Conservation (phyloP, 2,329 filamentous ascomycete genomes). For the Volutella citrinella region DNA sequence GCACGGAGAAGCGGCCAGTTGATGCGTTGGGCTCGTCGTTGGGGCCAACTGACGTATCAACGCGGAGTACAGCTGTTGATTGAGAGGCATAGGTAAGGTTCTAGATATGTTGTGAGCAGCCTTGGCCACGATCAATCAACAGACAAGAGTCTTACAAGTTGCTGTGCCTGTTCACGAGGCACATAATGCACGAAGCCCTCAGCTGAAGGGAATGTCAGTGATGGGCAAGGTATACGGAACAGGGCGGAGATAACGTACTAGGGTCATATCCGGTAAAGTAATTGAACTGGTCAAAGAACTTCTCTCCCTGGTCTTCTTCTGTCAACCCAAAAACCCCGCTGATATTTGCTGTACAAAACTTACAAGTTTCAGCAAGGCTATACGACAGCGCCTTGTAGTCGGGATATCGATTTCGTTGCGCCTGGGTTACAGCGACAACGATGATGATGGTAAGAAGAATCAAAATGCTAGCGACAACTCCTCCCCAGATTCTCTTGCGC, state of each 20-base stretch:
- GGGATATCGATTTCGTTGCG: constrained; percentile 43
- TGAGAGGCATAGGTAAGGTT: constrained; percentile 62
- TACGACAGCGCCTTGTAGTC: constrained; percentile 47
- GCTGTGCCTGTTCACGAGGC: constrained; percentile 36
- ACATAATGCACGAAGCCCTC: constrained; percentile 54
- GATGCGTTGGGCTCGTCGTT: constrained; percentile 46
- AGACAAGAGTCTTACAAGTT: constrained; percentile 34
- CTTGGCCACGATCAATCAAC: not conserved
- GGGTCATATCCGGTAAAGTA: constrained; percentile 52
- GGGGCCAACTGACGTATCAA: constrained; percentile 57
- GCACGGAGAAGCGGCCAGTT: constrained; percentile 61
- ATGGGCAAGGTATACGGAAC: no score
- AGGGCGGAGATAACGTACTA: constrained; percentile 28
- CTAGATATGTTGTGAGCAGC: constrained; percentile 24
- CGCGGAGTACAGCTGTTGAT: constrained; percentile 52
- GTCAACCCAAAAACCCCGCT: constrained; percentile 7
- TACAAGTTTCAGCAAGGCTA: constrained; percentile 47
- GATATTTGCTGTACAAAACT: no score
- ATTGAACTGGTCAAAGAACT: constrained; percentile 54
- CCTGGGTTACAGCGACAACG: constrained; percentile 40
- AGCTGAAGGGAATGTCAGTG: constrained; percentile 32
- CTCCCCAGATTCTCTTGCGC: constrained; percentile 51
- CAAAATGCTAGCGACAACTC: constrained; percentile 32
- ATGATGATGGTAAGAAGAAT: constrained; percentile 49
- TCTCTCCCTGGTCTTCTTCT: constrained; percentile 42